Conservation (phyloP, 1,284 basidiomycete genomes). For the Ganoderma boninense region DNA sequence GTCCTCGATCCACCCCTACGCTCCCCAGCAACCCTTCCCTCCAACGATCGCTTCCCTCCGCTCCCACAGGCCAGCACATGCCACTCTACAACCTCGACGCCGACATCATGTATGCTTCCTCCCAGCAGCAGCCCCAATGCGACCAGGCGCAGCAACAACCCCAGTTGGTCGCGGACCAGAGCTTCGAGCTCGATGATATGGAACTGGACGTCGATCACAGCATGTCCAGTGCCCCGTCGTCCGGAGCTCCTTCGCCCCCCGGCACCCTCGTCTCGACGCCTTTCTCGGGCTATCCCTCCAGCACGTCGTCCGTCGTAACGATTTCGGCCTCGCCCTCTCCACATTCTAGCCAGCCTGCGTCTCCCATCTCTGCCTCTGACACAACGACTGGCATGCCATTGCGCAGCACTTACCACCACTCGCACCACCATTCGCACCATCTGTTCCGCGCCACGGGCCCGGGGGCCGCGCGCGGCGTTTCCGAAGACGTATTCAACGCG, state of each 20-base stretch:
- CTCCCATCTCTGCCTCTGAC: constrained; percentile 56
- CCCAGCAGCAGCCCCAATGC: constrained; percentile 43
- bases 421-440: constrained; percentile 36
- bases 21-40: constrained; percentile 41
- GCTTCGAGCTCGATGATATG: constrained; percentile 82
- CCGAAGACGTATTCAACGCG: constrained; percentile 47
- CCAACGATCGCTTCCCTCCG: constrained; percentile 40
- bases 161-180: constrained; percentile 25
- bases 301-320: constrained; percentile 44
- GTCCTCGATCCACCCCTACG: constrained; percentile 71
- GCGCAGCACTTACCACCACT: constrained; percentile 37
- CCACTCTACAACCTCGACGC: constrained; percentile 39
- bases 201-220: constrained; percentile 69
- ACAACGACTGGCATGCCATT: constrained; percentile 55
- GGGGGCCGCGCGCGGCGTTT: constrained; percentile 27
- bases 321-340: constrained; percentile 41
- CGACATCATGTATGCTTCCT: constrained; percentile 31
- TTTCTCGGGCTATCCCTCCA: constrained; percentile 54
- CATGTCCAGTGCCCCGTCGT: constrained; percentile 44
- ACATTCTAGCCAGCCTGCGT: constrained; percentile 46
- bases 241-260: constrained; percentile 49
- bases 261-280: constrained; percentile 49
- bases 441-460: constrained; percentile 24
- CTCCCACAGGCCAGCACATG: constrained; percentile 42
- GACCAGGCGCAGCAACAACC: constrained; percentile 20